These are phyloP conservation scores for Geosmithia putterillii DNA, from an alignment of 2,329 filamentous ascomycete genomes.

Conservation along the genomic window DNA sequence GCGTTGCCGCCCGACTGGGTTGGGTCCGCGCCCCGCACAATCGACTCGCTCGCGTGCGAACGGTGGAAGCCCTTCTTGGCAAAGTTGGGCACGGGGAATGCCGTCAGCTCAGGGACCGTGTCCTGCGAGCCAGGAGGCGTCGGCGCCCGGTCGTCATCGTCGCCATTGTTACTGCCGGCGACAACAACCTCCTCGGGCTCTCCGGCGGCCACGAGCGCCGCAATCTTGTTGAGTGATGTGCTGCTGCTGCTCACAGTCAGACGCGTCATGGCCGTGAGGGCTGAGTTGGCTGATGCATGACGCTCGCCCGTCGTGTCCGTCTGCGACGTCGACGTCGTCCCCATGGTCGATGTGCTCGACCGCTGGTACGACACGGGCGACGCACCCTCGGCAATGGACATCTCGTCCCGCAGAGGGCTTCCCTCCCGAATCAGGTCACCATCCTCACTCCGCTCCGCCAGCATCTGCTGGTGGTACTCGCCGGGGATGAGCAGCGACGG, in stretches of 20 bases:
- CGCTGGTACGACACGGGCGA: conserved; percentile 20
- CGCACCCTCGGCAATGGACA: neutral
- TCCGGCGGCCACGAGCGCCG: conserved; percentile 9
- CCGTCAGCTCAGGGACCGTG: conserved; percentile 20
- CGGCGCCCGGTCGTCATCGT: conserved; percentile 7
- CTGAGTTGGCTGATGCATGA: conserved; percentile 40
- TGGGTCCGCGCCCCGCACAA: conserved; percentile 14
- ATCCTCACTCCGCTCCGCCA: conserved; percentile 17
- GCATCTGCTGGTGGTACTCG: conserved; percentile 45
- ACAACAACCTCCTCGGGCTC: conserved; percentile 3
- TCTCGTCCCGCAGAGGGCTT: conserved; percentile 4
- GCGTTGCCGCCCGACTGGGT: conserved; percentile 11
- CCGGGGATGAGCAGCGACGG: conserved; percentile 50
- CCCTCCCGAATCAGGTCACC: conserved; percentile 17
- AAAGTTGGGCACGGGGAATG: conserved; percentile 11
- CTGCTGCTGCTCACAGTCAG: conserved; percentile 43
- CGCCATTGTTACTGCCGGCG: too few species aligned
- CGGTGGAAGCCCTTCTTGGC: conserved; percentile 16
- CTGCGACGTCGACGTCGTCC: conserved; percentile 32
- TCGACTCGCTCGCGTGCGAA: conserved; percentile 23
- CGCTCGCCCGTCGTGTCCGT: conserved; percentile 36
- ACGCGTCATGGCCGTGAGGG: conserved; percentile 39
- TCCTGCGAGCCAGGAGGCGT: conserved; percentile 13
- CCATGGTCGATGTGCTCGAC: conserved; percentile 42
- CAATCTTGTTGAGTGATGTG: conserved; percentile 26